phyloP scores from a whole-genome alignment of 345 rosid genomes.

The Rhodamnia argentea region DNA sequence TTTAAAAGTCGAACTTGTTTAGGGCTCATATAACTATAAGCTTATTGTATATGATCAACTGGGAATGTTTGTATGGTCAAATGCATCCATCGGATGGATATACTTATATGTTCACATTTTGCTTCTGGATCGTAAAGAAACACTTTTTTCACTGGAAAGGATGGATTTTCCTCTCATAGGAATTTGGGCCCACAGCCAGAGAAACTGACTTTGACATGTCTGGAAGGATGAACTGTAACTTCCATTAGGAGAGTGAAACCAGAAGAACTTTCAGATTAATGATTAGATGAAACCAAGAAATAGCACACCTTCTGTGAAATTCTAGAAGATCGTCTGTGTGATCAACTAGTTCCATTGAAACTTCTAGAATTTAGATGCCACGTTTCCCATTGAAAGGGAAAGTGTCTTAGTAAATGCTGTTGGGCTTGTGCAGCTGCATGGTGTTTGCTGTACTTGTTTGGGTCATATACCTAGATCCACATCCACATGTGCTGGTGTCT shows the following conservation, averaged over 20 bases:
- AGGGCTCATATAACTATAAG: background rate
- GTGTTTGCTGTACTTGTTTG: background rate
- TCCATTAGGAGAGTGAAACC: background rate
- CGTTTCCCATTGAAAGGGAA: background rate
- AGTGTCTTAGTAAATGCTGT: background rate
- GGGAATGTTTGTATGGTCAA: background rate
- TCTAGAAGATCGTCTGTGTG: background rate
- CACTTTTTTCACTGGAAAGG: background rate
- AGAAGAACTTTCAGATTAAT: background rate
- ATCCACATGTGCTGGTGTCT: background rate
- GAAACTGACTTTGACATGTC: background rate
- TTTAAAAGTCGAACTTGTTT: background rate
- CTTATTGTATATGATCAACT: background rate
- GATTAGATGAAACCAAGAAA: background rate
- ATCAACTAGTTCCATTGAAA: background rate
- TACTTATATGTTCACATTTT: background rate
- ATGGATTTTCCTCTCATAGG: background rate
- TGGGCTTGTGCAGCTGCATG: background rate
- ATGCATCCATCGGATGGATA: background rate
- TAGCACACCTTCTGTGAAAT: background rate
- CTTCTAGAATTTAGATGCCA: background rate
- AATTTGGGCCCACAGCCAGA: background rate
- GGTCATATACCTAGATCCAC: background rate
- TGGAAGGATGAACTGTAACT: background rate
- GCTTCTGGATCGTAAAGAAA: background rate